A percentile compares a stretch with the other conserved stretches of the same genome.
phyloP scores from a whole-genome alignment of 148 eudicot genomes.

The Cornus controversa region DNA sequence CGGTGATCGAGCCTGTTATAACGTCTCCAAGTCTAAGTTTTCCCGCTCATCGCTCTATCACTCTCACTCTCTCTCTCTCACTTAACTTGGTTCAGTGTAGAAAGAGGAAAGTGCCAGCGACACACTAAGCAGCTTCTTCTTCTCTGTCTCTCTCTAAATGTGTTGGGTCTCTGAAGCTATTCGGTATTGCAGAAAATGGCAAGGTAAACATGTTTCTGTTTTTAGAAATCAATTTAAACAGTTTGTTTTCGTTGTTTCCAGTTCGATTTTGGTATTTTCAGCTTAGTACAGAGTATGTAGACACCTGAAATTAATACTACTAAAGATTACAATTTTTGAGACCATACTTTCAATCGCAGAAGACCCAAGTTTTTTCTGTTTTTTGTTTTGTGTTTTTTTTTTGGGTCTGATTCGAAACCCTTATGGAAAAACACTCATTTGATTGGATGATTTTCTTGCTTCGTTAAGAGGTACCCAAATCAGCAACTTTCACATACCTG shows the following conservation, averaged over 20 bases:
- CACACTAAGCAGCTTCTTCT: slow-evolving; percentile 16
- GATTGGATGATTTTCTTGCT: neutral
- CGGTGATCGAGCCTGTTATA: neutral
- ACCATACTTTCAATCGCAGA: neutral
- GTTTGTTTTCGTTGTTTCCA: neutral
- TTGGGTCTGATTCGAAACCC: too few relatives aligned
- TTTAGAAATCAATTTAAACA: neutral
- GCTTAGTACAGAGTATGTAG: too few relatives aligned
- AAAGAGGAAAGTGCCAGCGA: slow-evolving; percentile 5
- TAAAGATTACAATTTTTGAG: neutral
- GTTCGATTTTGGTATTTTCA: neutral
- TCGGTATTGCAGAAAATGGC: neutral
- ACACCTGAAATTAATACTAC: too few relatives aligned
- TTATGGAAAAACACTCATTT: neutral
- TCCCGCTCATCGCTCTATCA: slow-evolving; percentile 20
- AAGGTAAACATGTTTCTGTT: neutral
- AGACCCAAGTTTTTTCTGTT: neutral
- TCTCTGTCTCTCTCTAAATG: neutral
- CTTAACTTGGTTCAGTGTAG: slow-evolving; percentile 6
- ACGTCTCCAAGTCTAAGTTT: slow-evolving; percentile 11
- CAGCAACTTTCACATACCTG: neutral
- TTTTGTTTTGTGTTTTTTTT: too few relatives aligned
- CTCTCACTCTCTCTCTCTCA: neutral
- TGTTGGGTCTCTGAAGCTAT: slow-evolving; percentile 1
- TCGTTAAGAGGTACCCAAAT: neutral